Base-by-base conservation (phyloP, 1,139 yeast species). In the Zygoascus sp. region DNA sequence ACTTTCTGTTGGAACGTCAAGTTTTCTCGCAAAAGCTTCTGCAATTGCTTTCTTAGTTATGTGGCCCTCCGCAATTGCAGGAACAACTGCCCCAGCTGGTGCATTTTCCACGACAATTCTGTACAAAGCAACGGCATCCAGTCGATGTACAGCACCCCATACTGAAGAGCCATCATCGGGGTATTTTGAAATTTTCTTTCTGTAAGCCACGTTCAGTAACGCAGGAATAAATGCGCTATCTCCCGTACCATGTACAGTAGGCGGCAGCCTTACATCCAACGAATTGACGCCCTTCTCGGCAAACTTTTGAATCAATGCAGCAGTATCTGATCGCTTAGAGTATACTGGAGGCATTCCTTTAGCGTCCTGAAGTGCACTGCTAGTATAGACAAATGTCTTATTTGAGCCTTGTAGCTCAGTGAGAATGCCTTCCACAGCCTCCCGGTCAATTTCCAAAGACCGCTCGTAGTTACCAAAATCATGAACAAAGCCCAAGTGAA, bases 61-160 rank as follows among this genome's bases (percentile, higher is more conserved):
- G 11, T 36, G 43, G 37, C 62, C 68, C 28, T 53, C 61, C 23
- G 55, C 55, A n/a, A n/a, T n/a, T n/a, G n/a, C n/a, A n/a, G n/a
- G n/a, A n/a, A n/a, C n/a, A n/a, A n/a, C n/a, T n/a, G n/a, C n/a
- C n/a, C n/a, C n/a, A n/a, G n/a, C n/a, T n/a, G n/a, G n/a, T n/a
- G 63, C 68, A 39, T 62, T 62, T 46, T 63, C 66, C 13, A 62
- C 19, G 3, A 60, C 68, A 22, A 58, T 45, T 15, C 51, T 45
- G 38, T 49, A 66, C 19, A 66, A 35, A 5, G 27, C 45, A 1
- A 67, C 71, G 20, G 62, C 67, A 57, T 68, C 73, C 2, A 39
- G 15, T 11, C 52, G 53, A 41, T 65, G 58, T n/a, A 63, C 65
- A 2, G 68, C 63, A 5, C 66, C 49, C 70, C 70, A 68, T 2